Percentiles rank a stretch among this genome's conserved stretches.
Evolutionary conservation across 2,329 filamentous ascomycete species (phyloP).

Genomic region (Fusarium praegraminearum): DNA sequence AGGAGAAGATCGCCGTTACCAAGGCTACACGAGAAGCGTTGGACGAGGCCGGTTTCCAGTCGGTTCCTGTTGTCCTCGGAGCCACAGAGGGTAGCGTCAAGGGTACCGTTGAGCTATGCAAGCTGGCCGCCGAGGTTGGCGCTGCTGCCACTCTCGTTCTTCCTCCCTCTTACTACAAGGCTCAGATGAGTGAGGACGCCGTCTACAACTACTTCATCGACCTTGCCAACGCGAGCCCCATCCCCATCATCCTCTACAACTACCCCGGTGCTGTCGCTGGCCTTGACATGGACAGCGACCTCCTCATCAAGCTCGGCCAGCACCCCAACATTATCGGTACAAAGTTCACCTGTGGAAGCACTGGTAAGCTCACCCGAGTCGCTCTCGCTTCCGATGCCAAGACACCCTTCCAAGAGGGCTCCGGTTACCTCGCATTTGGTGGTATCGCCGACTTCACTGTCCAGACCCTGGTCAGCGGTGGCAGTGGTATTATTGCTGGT

Average conservation of each 20-base stretch:
- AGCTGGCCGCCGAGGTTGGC: slow-evolving; percentile 74
- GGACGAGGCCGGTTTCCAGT: slow-evolving; percentile 80
- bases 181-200: slow-evolving; percentile 78
- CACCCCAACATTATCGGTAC: slow-evolving; percentile 89
- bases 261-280: slow-evolving; percentile 89
- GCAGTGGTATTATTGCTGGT: slow-evolving; percentile 86
- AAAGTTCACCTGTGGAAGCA: slow-evolving; percentile 93
- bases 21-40: slow-evolving; percentile 83
- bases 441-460: slow-evolving; percentile 90
- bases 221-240: slow-evolving; percentile 79
- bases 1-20: slow-evolving; percentile 82
- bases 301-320: slow-evolving; percentile 81
- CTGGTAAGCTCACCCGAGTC: slow-evolving; percentile 87
- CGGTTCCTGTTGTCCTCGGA: slow-evolving; percentile 85
- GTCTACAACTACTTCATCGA: slow-evolving; percentile 79
- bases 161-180: slow-evolving; percentile 85
- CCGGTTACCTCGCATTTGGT: slow-evolving; percentile 86
- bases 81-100: slow-evolving; percentile 84
- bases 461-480: slow-evolving; percentile 82
- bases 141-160: slow-evolving; percentile 85
- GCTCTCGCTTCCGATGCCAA: slow-evolving; percentile 78
- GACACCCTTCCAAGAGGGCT: slow-evolving; percentile 69
- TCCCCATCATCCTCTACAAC: slow-evolving; percentile 90
- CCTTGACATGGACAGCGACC: slow-evolving; percentile 90
- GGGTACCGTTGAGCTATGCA: slow-evolving; percentile 81